phyloP scores from a whole-genome alignment of 352 stramenopile genomes.

The Phytophthora lateralis region DNA sequence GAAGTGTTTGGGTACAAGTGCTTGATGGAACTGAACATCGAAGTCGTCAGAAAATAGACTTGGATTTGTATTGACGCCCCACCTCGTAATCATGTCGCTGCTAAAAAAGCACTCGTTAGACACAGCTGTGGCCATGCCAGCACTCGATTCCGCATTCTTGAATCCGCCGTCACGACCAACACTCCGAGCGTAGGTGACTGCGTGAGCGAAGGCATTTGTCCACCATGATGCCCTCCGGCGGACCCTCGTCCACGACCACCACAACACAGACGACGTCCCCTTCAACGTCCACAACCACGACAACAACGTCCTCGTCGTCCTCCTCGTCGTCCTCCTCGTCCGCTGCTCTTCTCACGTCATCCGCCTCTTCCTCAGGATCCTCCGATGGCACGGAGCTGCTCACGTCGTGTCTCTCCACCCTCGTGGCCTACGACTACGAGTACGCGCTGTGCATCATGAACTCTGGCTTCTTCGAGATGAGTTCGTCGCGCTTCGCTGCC shows the following conservation, averaged over 20 bases:
- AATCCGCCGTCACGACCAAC: not conserved
- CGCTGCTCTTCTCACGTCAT: not conserved
- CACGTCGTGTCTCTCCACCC: constrained; percentile 40
- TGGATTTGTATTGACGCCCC: not conserved
- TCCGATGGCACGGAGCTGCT: constrained; percentile 32
- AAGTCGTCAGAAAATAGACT: not conserved
- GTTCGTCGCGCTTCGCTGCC: constrained; percentile 12
- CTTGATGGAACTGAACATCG: not conserved
- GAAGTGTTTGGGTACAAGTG: not conserved
- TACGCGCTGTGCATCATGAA: constrained; percentile 76
- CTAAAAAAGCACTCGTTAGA: not conserved
- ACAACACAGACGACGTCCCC: too few relatives aligned
- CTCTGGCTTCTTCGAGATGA: constrained; percentile 58
- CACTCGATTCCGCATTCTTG: not conserved
- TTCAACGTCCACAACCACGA: not conserved
- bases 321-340: not conserved
- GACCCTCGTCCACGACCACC: not conserved
- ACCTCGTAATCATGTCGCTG: not conserved
- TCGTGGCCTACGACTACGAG: constrained; percentile 42
- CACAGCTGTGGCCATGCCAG: not conserved
- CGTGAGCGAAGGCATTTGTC: not conserved
- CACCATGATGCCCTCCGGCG: not conserved
- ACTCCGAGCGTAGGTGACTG: not conserved
- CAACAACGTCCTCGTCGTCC: not conserved
- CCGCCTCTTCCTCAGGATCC: constrained; percentile 18